phyloP scores from a whole-genome alignment of 2,329 filamentous ascomycete genomes.

The Nakataea oryzae region DNA sequence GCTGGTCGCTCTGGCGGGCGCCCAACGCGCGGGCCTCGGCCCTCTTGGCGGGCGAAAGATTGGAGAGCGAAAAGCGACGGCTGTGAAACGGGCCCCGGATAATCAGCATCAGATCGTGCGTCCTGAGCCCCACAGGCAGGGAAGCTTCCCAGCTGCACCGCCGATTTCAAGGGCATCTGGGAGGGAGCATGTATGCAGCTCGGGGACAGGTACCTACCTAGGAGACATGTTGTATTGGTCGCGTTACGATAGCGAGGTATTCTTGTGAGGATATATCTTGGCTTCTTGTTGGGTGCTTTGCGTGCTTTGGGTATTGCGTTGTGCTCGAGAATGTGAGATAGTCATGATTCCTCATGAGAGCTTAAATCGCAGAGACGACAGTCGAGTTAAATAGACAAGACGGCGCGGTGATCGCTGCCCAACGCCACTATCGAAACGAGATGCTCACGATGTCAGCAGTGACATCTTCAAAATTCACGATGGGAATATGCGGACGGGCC shows the following conservation, averaged over 20 bases:
- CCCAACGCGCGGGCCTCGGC: background rate
- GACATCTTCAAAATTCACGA: no score
- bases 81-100: background rate
- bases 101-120: background rate
- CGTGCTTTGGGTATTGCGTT: background rate
- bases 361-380: background rate
- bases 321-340: background rate
- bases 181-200: background rate
- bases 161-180: background rate
- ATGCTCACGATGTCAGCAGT: background rate
- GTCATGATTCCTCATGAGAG: background rate
- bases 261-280: background rate
- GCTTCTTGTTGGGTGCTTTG: background rate
- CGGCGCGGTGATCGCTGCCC: background rate
- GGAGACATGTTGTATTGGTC: background rate
- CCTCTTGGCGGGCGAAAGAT: slow-evolving; percentile 1
- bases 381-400: background rate
- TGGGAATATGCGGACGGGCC: no score
- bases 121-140: background rate
- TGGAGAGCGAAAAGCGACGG: slow-evolving; percentile 1
- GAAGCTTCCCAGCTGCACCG: no score
- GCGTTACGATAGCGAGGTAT: background rate
- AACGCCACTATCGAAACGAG: no score
- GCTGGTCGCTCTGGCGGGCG: background rate
- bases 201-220: background rate